Percentiles rank a stretch among this genome's conserved stretches.
These are phyloP conservation scores for Nemania sp. DNA, from an alignment of 2,329 filamentous ascomycete species.

Conservation along the genomic window DNA sequence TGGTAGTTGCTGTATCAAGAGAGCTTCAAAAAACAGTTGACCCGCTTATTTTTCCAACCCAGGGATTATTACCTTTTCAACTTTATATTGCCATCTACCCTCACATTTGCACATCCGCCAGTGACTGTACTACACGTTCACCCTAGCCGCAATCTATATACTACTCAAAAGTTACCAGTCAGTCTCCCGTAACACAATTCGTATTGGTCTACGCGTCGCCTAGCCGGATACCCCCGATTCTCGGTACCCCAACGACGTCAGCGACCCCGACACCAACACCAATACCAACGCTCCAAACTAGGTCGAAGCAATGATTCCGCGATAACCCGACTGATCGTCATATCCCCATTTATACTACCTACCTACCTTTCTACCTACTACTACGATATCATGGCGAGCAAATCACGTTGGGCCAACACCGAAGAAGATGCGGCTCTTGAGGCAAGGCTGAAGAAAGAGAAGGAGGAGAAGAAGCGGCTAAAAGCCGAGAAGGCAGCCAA, in stretches of 20 bases:
- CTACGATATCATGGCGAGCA: slow-evolving; percentile 65
- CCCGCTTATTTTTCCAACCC: slow-evolving; percentile 46
- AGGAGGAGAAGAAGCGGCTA: slow-evolving; percentile 86
- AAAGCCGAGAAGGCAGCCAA: slow-evolving; percentile 85
- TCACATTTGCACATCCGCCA: background rate
- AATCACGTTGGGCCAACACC: slow-evolving; percentile 89
- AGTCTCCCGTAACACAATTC: background rate
- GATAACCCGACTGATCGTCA: slow-evolving; percentile 15
- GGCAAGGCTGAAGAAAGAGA: slow-evolving; percentile 80
- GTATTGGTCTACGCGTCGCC: slow-evolving; percentile 7
- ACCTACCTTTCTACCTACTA: slow-evolving; percentile 5
- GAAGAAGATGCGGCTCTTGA: slow-evolving; percentile 83
- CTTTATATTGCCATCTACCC: background rate
- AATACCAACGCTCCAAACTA: background rate
- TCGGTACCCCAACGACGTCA: background rate
- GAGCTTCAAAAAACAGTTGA: slow-evolving; percentile 40
- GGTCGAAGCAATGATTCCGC: slow-evolving; percentile 16
- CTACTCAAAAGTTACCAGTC: background rate
- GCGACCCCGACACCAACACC: background rate
- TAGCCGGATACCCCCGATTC: background rate
- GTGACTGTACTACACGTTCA: background rate
- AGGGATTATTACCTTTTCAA: background rate
- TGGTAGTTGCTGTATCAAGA: slow-evolving; percentile 34
- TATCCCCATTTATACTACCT: background rate
- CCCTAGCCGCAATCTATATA: background rate